Conservation (phyloP, 768 basidiomycete genomes). For the Flagelloscypha sp. region DNA sequence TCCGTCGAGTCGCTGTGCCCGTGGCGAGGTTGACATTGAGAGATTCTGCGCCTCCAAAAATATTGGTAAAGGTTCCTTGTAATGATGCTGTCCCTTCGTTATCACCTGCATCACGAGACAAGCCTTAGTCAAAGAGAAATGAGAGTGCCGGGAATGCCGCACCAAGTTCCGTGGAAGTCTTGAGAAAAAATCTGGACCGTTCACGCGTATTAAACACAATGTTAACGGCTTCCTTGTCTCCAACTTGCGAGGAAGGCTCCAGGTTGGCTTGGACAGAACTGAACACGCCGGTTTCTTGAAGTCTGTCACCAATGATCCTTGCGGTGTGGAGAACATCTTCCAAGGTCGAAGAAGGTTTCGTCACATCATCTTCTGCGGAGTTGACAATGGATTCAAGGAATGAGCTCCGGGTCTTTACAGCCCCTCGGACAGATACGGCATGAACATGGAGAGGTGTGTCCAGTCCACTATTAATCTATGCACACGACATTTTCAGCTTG, state of each 20-base stretch:
- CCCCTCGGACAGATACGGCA: constrained; percentile 76
- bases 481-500: too few species aligned
- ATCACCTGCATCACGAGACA: not conserved
- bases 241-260: constrained; percentile 47
- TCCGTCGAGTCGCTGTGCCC: constrained; percentile 80
- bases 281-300: constrained; percentile 76
- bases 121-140: constrained; percentile 2
- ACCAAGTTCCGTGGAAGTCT: constrained; percentile 85
- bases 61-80: constrained; percentile 78
- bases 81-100: constrained; percentile 55
- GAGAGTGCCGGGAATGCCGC: constrained; percentile 19
- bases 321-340: constrained; percentile 65
- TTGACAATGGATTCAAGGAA: constrained; percentile 77
- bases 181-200: constrained; percentile 65
- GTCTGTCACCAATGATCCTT: constrained; percentile 51
- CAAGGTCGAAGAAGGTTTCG: constrained; percentile 29
- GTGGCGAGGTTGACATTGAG: constrained; percentile 75
- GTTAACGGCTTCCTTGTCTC: constrained; percentile 60
- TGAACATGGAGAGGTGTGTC: constrained; percentile 60
- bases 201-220: constrained; percentile 74
- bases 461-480: constrained; percentile 63
- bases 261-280: constrained; percentile 54
- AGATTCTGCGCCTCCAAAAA: constrained; percentile 86
- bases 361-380: constrained; percentile 35
- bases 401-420: constrained; percentile 59